Evolutionary conservation across 371 early-diverging fungal species (phyloP), one percentile per base, ranked within the genome.

Genomic region (Lichtheimia corymbifera): DNA sequence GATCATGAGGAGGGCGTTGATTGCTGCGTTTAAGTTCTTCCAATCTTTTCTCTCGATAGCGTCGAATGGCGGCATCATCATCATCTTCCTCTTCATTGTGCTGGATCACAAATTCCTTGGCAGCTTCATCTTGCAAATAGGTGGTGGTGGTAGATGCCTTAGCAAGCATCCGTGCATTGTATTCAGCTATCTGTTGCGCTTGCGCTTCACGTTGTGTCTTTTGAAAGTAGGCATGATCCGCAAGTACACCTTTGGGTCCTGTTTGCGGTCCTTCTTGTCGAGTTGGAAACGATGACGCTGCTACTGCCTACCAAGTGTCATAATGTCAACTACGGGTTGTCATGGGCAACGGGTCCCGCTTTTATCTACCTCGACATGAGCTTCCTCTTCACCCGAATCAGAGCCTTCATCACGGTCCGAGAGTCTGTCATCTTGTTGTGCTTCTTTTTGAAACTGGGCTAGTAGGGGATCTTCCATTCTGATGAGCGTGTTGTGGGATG

Each of bases 161-260:
- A 27, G 79, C 67, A 11, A 72, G 53, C 63, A 82, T 66, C 25
- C 64, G 62, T 4, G 73, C 72, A 66, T 82, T 80, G 53, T 77
- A 66, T 24, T 76, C 70, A 25, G 63, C 49, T 14, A 67, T 66
- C 5, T 54, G 43, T 3, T 62, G 63, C 5, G 45, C 51, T 50
- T 74, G 59, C 9, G 58, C 61, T 44, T 66, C 68, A 17, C 65
- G 56, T 50, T 71, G 51, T 35, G 61, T 40, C 66, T 73, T 66
- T 53, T 76, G 67, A 51, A 79, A 68, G 62, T 69, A 72, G 7
- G 64, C 72, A 53, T 82, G 74, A 66, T 85, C 85, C 9, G 83
- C 82, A 45, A 77, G 55, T 13, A 85, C 85, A 50, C 85, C 85
- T 64, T 85, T 85, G 15, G 83, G 83, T 0, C 85, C 85, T 13